Base-by-base conservation (phyloP, 768 basidiomycete genomes). In the Pleurotus cornucopiae region DNA sequence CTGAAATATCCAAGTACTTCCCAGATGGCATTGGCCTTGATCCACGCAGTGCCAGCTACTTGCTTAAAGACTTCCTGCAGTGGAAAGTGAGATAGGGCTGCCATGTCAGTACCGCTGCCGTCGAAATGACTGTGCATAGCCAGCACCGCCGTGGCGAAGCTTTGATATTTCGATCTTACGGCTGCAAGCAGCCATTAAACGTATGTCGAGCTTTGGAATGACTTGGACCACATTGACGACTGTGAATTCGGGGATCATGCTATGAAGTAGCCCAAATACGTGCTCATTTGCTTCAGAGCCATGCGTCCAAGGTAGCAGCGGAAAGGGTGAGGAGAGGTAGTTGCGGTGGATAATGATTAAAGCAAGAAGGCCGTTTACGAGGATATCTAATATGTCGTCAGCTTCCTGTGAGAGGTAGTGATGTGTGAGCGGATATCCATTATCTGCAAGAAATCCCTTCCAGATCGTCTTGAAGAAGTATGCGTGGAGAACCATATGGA, bases 301-400 rank as follows among this genome's bases (percentile, higher is more conserved):
- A 44, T 66, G 62, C 6, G 67, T 54, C 68, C 69, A 69, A 0
- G 63, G 65, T 5, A 66, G 60, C 2, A 68, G 55, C 0, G 63
- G 64, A 23, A 39, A 47, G 5, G 46, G 9, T 3, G 5, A 6
- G 6, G 5, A 11, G 16, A 47, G 46, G 25, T 47, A 16, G 18
- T 47, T 4, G 20, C 46, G 21, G 25, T 47, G 46, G 25, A 47
- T 47, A 13, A 47, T 47, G 16, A 47, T 25, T 18, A 47, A 25
- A 21, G 46, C 46, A 13, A 47, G 46, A 6, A 47, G 46, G 7
- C 46, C 46, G 21, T 47, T 47, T 18, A 47, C 46, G 1, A 47
- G 46, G 13, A 47, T 47, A 21, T 47, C 20, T 6, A 47, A 6
- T 6, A 47, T 47, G 18, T 47, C 4, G 20, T 47, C 46, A 13